Base-by-base conservation (phyloP, 192 early-diverging fungal genomes). In the Podila epicladia region DNA sequence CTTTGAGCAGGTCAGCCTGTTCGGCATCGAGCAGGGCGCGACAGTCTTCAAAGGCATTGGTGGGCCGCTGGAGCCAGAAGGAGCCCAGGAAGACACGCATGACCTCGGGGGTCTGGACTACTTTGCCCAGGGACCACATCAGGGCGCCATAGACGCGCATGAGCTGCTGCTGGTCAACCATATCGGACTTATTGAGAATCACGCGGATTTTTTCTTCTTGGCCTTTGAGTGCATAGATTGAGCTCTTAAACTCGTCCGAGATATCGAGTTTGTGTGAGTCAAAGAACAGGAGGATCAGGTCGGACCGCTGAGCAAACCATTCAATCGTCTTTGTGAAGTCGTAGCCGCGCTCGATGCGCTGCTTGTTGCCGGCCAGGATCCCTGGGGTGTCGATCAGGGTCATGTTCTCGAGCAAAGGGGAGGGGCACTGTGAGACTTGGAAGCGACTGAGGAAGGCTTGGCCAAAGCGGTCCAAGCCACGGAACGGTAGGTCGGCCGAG, bases 61-160 rank as follows among this genome's bases (percentile, higher is more conserved):
- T 83, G 8, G 92, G 89, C 11, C 91, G 91, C 32, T 89, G 82
- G 5, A 88, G 83, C 95, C 95, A 95, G 80, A 96, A 95, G 28
- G 91, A 93, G n/a, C 92, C 88, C 62, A 93, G 65, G 69, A 91
- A 96, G 24, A 97, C 96, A 19, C 95, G 88, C 82, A 91, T 91
- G 49, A 97, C 96, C 82, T 97, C 96, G n/a, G 96, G 95, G 9
- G 93, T 96, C 48, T 92, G 87, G 28, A 97, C 87, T 8, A 96
- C 94, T 78, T 94, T 94, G 49, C 95, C 96, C 20, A 97, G 86
- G 19, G 94, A 94, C 95, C 94, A 97, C 96, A 97, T 97, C 82
- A 97, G 79, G 4, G 96, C 95, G 63, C 96, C 96, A 82, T 97
- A 92, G 67, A 97, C 94, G 28, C 95, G 80, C 93, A 96, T 94